These are phyloP conservation scores for Megacollybia platyphylla DNA, from an alignment of 1,284 basidiomycete genomes.

Conservation along the genomic window DNA sequence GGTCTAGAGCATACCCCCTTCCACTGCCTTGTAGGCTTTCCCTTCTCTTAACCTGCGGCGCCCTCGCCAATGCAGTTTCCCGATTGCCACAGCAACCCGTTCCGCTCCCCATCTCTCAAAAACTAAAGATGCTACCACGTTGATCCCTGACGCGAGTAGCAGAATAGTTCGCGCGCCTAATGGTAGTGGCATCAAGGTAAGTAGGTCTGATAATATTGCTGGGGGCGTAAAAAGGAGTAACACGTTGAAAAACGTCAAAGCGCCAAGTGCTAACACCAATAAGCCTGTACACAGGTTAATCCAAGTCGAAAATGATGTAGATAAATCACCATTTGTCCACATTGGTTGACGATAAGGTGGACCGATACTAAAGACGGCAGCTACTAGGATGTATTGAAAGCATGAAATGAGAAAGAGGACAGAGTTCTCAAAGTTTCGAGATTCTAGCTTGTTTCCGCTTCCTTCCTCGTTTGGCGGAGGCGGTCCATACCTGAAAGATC, in stretches of 20 bases:
- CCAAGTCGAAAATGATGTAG: background rate
- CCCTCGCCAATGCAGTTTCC: conserved; percentile 26
- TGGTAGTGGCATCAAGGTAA: conserved; percentile 77
- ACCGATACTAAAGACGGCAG: conserved; percentile 94
- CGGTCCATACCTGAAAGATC: conserved; percentile 43
- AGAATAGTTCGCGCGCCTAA: conserved; percentile 59
- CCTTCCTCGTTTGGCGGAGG: conserved; percentile 40
- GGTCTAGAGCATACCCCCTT: conserved; percentile 42
- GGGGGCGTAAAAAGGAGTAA: conserved; percentile 68
- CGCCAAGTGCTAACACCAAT: conserved; percentile 63
- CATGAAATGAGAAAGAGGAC: conserved; percentile 88
- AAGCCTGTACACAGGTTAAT: conserved; percentile 33
- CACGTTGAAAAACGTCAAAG: conserved; percentile 61
- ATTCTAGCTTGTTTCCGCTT: conserved; percentile 70
- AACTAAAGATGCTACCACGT: conserved; percentile 61
- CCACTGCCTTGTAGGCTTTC: conserved; percentile 63
- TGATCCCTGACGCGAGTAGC: conserved; percentile 57
- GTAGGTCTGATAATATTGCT: conserved; percentile 42
- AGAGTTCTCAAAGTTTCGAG: conserved; percentile 92
- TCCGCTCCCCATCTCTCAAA: conserved; percentile 75
- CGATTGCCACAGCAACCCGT: conserved; percentile 45
- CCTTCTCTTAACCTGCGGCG: conserved; percentile 42
- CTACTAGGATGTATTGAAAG: conserved; percentile 97
- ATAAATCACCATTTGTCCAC: conserved; percentile 79
- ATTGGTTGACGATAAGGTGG: conserved; percentile 93